phyloP scores from a whole-genome alignment of 768 basidiomycete genomes.

The Galerina marginata region DNA sequence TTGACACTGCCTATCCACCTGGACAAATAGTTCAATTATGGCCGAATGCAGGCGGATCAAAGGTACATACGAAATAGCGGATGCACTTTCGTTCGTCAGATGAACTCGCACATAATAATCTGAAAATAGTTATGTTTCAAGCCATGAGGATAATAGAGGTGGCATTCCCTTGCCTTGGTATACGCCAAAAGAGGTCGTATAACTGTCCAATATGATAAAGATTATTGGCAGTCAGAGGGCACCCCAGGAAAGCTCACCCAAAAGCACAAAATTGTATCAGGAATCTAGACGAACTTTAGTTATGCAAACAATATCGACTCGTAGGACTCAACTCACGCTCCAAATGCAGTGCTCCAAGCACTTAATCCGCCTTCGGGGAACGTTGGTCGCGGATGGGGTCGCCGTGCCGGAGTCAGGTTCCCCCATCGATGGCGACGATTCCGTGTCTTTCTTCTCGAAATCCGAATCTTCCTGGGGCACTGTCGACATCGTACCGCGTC shows the following conservation, averaged over 20 bases:
- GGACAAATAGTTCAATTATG: background rate
- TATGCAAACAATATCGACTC: too few species aligned
- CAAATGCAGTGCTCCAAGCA: background rate
- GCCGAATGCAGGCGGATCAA: too few species aligned
- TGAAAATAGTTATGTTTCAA: background rate
- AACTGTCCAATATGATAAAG: background rate
- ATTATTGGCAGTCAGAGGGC: background rate
- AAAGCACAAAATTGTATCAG: background rate
- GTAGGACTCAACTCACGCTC: background rate
- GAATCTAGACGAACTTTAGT: background rate
- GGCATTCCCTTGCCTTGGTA: background rate
- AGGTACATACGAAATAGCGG: background rate
- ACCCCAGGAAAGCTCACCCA: background rate
- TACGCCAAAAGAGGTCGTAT: background rate
- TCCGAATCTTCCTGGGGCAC: background rate
- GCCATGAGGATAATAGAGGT: too few species aligned
- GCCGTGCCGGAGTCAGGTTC: background rate
- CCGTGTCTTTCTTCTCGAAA: background rate
- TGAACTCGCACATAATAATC: slow-evolving; percentile 1
- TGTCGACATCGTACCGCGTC: too few species aligned
- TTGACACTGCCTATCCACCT: background rate
- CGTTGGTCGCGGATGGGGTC: background rate
- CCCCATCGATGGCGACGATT: too few species aligned
- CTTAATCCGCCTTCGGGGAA: background rate
- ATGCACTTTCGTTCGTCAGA: background rate